Evolutionary conservation across 2,329 filamentous ascomycete genomes (phyloP).

Genomic region (Pseudocercospora pini-densiflorae): DNA sequence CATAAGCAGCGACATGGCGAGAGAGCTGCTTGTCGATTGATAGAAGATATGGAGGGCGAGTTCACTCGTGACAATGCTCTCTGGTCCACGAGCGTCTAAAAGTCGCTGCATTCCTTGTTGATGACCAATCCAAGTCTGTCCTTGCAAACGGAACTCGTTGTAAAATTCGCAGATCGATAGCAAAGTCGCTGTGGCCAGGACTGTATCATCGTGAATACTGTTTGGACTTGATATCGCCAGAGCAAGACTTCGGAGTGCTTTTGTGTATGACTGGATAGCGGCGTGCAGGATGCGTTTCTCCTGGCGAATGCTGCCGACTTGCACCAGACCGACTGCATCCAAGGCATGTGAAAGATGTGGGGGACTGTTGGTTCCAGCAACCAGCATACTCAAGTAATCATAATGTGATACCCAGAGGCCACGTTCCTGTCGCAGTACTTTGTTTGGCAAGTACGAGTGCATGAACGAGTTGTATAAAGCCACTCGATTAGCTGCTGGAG

Average conservation of each 20-base stretch:
- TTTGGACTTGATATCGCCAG: constrained; percentile 19
- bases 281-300: constrained; percentile 29
- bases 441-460: constrained; percentile 31
- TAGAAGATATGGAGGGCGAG: constrained; percentile 33
- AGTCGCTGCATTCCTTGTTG: constrained; percentile 32
- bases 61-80: constrained; percentile 25
- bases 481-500: constrained; percentile 12
- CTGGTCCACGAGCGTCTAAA: constrained; percentile 32
- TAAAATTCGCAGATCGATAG: constrained; percentile 35
- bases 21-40: constrained; percentile 29
- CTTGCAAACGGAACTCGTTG: constrained; percentile 32
- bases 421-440: constrained; percentile 11
- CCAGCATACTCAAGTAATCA: constrained; percentile 25
- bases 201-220: constrained; percentile 28
- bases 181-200: constrained; percentile 33
- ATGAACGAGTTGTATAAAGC: constrained; percentile 31
- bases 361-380: constrained; percentile 10
- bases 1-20: constrained; percentile 31
- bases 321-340: constrained; percentile 34
- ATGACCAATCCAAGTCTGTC: constrained; percentile 33
- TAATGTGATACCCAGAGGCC: constrained; percentile 15
- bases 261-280: constrained; percentile 30
- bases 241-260: constrained; percentile 27
- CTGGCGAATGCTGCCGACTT: constrained; percentile 32
- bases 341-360: constrained; percentile 31